phyloP scores from a whole-genome alignment of 805 yeast genomes.

The Brettanomyces bruxellensis region DNA sequence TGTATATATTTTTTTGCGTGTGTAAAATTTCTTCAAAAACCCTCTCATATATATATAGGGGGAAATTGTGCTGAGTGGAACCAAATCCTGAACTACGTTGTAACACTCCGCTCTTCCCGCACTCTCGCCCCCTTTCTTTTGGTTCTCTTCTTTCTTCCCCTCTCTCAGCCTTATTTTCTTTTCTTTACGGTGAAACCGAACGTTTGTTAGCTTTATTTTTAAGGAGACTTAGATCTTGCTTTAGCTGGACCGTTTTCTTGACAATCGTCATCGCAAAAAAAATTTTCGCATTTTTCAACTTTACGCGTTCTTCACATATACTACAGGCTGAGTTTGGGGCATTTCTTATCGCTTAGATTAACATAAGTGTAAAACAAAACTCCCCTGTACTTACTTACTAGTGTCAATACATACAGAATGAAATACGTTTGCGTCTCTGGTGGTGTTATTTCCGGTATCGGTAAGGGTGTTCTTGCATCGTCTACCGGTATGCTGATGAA shows the following conservation, averaged over 20 bases:
- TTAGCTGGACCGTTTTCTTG: background rate
- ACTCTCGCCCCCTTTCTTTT: background rate
- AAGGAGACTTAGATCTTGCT: background rate
- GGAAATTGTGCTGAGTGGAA: too few species aligned
- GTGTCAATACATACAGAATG: conserved; percentile 37
- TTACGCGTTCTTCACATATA: too few species aligned
- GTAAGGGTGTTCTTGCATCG: conserved; percentile 97
- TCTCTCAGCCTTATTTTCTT: background rate
- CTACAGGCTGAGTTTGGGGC: background rate
- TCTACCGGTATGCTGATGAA: conserved; percentile 93
- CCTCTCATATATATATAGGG: too few species aligned
- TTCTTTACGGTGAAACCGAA: background rate
- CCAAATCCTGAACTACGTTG: too few species aligned
- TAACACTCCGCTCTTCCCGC: too few species aligned
- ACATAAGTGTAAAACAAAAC: background rate
- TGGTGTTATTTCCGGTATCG: conserved; percentile 99
- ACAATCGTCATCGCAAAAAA: too few species aligned
- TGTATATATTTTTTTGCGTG: too few species aligned
- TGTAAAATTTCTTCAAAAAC: too few species aligned
- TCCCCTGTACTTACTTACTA: background rate
- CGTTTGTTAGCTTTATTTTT: background rate
- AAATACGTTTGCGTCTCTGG: conserved; percentile 99
- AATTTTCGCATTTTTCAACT: too few species aligned
- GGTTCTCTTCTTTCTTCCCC: conserved; percentile 1
- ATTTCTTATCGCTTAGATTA: background rate